A percentile compares a stretch with the other conserved stretches of the same genome.
Evolutionary conservation across 2,329 filamentous ascomycete genomes (phyloP).

Genomic region (Cyanodermella asteris): DNA sequence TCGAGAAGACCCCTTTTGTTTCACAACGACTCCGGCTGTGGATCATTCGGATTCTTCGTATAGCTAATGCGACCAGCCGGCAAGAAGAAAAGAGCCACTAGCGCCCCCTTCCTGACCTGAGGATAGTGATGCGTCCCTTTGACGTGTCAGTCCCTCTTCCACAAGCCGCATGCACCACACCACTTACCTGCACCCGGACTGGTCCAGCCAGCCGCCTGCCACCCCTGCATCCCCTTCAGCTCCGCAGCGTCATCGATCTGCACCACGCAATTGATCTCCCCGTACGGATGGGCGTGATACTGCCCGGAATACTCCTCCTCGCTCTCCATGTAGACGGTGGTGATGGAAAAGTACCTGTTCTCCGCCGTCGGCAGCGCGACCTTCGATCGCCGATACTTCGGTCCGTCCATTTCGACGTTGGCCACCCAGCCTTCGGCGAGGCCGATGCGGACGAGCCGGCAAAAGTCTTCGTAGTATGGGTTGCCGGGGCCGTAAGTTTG

Average conservation of each 20-base stretch:
- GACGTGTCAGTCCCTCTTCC: no score
- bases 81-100: no score
- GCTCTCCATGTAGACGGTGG: slow-evolving; percentile 35
- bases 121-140: no score
- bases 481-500: slow-evolving; percentile 22
- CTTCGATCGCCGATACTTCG: slow-evolving; percentile 25
- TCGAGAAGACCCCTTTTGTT: no score
- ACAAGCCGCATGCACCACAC: no score
- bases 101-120: no score
- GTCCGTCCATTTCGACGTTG: slow-evolving; percentile 21
- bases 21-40: no score
- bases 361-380: slow-evolving; percentile 23
- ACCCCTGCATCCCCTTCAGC: slow-evolving; percentile 33
- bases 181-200: no score
- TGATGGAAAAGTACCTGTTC: slow-evolving; percentile 32
- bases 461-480: slow-evolving; percentile 22
- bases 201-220: no score
- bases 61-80: no score
- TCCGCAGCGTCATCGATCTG: slow-evolving; percentile 27
- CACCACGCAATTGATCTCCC: slow-evolving; percentile 33
- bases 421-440: slow-evolving; percentile 26
- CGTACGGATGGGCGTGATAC: slow-evolving; percentile 32
- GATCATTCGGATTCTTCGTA: no score
- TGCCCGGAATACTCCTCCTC: slow-evolving; percentile 28
- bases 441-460: slow-evolving; percentile 17